Conservation (phyloP, 1,139 yeast species). For the Blastobotrys capitulatus region DNA sequence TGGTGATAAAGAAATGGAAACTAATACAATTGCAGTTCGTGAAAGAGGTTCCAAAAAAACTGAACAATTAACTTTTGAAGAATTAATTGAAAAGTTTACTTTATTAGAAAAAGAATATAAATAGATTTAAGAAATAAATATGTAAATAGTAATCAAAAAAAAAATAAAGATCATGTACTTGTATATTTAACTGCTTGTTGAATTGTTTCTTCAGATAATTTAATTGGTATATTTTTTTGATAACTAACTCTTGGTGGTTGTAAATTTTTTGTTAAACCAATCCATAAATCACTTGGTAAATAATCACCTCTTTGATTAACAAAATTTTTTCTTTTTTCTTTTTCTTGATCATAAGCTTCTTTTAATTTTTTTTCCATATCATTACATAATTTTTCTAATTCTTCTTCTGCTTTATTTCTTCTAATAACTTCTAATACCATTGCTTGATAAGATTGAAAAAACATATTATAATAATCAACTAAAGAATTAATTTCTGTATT, state of each 20-base stretch:
- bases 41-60: constrained; percentile 49
- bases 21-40: constrained; percentile 61
- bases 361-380: constrained; percentile 39
- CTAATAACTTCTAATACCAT: constrained; percentile 48
- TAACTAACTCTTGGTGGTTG: constrained; percentile 21
- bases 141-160: constrained; percentile 3
- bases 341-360: constrained; percentile 38
- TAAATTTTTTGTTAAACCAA: constrained; percentile 35
- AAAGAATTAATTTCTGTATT: constrained; percentile 30
- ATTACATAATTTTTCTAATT: constrained; percentile 37
- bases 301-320: constrained; percentile 43
- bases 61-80: constrained; percentile 26
- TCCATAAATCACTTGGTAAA: constrained; percentile 51
- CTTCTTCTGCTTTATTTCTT: constrained; percentile 37
- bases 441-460: constrained; percentile 45
- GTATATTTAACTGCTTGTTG: constrained; percentile 8
- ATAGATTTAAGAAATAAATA: neutral
- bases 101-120: constrained; percentile 24
- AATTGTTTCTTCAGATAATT: constrained; percentile 14
- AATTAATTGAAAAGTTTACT: constrained; percentile 24
- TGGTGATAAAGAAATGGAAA: constrained; percentile 78
- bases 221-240: constrained; percentile 22
- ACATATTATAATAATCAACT: constrained; percentile 45
- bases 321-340: constrained; percentile 38
- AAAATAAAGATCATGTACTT: neutral